Base-by-base conservation (phyloP, 495 filamentous ascomycete species). In the Neurospora sp. region DNA sequence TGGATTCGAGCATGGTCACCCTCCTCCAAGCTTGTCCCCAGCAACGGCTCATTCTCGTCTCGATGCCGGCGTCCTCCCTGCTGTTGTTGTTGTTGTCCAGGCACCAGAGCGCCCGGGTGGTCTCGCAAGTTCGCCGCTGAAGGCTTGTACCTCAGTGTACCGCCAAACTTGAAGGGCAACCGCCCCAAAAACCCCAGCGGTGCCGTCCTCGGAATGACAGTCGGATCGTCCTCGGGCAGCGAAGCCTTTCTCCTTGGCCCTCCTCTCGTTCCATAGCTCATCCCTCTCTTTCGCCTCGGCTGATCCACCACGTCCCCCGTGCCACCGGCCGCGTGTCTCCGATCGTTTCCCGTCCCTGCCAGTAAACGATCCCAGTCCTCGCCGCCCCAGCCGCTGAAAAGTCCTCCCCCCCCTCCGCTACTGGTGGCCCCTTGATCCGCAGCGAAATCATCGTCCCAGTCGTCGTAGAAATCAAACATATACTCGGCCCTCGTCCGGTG, bases 391-490 rank as follows among this genome's bases (percentile, higher is more conserved):
- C 88, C 87, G 39, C 90, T 90, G 71, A 95, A 79, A 46, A 95
- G 78, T 9, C 89, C 88, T 70, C 92, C 71, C 23, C 76, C 48
- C 8, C 73, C 59, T 9, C 48, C 73, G n/a, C 31, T 20, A 87
- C 59, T 75, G 71, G n/a, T 69, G 69, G n/a, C 72, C 75, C 69
- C 75, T 35, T 82, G 81, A 39, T 80, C 80, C n/a, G 78, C 86
- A 44, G 88, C 88, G 35, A 92, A 90, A 71, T 90, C 88, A 72
- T 94, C 93, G 70, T 97, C 93, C 94, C 95, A 97, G 78, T 97
- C 94, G 80, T 99, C 96, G 83, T 99, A 99, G 84, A 99, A 99
- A 77, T 97, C 96, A 76, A 99, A 99, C 75, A 88, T 92, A 48
- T 91, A 89, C 79, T 97, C 94, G 37, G 92, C 90, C 46, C 89